Evolutionary conservation across 352 stramenopile genomes (phyloP).

Genomic region (Pythium apleroticum): DNA sequence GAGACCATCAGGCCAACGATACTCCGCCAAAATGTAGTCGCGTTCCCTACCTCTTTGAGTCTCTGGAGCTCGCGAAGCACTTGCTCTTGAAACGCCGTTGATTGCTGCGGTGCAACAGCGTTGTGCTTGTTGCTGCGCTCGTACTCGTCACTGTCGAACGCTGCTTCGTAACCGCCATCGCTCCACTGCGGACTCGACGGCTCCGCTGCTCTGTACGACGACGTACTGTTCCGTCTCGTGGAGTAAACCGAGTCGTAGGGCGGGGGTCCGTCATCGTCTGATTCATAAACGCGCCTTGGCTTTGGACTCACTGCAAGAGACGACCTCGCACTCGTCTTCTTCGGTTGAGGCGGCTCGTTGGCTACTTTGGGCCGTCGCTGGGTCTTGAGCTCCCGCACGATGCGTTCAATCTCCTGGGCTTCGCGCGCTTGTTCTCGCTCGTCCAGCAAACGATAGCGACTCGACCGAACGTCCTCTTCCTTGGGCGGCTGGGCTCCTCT

Average conservation of each 20-base stretch:
- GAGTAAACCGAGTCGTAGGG: slow-evolving; percentile 9
- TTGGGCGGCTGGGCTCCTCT: background rate
- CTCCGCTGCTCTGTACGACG: background rate
- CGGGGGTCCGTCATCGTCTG: slow-evolving; percentile 2
- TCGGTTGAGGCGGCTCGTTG: background rate
- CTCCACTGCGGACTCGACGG: slow-evolving; percentile 14
- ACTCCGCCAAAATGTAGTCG: too few species aligned
- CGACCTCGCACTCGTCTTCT: background rate
- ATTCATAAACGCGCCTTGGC: background rate
- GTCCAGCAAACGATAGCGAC: slow-evolving; percentile 46
- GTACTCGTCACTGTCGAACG: background rate
- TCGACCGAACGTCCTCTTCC: slow-evolving; percentile 20
- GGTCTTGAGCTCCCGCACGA: slow-evolving; percentile 41
- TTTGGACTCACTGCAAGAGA: slow-evolving; percentile 6
- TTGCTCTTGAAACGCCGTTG: slow-evolving; percentile 38
- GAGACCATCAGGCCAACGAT: too few species aligned
- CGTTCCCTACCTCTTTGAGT: slow-evolving; percentile 40
- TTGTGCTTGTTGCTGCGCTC: too few species aligned
- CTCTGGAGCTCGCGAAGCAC: slow-evolving; percentile 51
- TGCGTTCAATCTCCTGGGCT: slow-evolving; percentile 40
- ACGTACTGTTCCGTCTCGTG: background rate
- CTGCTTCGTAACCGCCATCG: background rate
- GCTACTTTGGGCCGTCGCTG: slow-evolving; percentile 20
- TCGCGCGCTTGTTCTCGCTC: slow-evolving; percentile 38
- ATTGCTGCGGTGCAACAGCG: background rate